These are phyloP conservation scores for Naganishia vaughanmartiniae DNA, from an alignment of 768 basidiomycete species.

Conservation along the genomic window DNA sequence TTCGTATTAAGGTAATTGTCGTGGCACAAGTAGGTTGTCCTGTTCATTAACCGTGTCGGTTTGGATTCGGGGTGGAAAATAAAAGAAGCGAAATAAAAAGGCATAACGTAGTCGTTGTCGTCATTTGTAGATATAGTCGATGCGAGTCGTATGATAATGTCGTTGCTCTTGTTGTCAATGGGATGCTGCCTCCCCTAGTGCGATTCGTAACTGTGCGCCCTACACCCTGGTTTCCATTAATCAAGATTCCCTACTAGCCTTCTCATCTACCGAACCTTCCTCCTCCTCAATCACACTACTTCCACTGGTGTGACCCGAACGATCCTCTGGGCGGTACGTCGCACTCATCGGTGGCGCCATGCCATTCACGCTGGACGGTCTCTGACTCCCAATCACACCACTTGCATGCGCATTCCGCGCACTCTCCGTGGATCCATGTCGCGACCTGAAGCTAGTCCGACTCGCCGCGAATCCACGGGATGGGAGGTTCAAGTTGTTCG, in stretches of 20 bases:
- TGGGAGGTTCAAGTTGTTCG: neutral
- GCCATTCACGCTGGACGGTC: conserved; percentile 23
- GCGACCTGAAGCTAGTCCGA: conserved; percentile 4
- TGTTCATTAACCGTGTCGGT: neutral
- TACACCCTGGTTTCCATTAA: neutral
- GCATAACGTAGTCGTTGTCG: neutral
- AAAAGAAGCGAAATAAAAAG: conserved; percentile 7
- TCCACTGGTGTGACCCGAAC: conserved; percentile 30
- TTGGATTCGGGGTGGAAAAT: neutral
- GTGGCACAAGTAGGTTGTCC: neutral
- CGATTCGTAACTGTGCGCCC: neutral
- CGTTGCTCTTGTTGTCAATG: neutral
- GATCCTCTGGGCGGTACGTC: conserved; percentile 14
- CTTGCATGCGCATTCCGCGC: conserved; percentile 8
- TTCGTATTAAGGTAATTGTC: neutral
- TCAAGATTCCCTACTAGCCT: neutral
- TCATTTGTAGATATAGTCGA: neutral
- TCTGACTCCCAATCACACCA: conserved; percentile 32
- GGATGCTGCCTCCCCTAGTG: neutral
- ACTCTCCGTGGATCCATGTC: conserved; percentile 15
- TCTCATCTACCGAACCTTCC: conserved; percentile 17
- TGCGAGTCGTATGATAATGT: neutral
- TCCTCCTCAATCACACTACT: conserved; percentile 33
- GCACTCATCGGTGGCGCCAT: neutral
- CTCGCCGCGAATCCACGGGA: conserved; percentile 9